A percentile compares a stretch with the other conserved stretches of the same genome.
Evolutionary conservation across 192 early-diverging fungal genomes (phyloP).

Genomic region (Gigaspora rosea): DNA sequence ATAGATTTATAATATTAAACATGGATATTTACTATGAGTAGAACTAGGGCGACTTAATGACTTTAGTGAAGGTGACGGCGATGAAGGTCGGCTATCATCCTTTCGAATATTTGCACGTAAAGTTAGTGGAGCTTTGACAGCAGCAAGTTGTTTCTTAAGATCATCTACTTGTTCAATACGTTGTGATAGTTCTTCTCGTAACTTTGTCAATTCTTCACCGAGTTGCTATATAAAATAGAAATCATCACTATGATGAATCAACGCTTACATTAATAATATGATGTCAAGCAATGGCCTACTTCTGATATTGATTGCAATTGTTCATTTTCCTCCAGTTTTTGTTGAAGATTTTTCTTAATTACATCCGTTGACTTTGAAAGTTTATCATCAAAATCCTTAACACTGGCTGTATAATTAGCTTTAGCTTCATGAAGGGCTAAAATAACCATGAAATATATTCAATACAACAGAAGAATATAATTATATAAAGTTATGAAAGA

Average conservation of each 20-base stretch:
- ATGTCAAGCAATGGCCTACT: background rate
- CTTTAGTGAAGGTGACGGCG: background rate
- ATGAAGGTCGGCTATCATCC: constrained; percentile 12
- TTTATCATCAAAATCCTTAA: constrained; percentile 38
- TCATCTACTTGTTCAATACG: constrained; percentile 4
- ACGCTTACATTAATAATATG: background rate
- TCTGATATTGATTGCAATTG: constrained; percentile 46
- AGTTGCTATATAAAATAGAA: background rate
- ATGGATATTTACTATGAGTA: constrained; percentile 3
- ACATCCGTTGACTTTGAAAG: constrained; percentile 41
- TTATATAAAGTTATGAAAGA: background rate
- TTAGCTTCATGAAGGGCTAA: constrained; percentile 37
- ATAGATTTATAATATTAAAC: background rate
- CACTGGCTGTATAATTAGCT: constrained; percentile 1
- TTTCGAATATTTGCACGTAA: background rate
- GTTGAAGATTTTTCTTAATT: constrained; percentile 38
- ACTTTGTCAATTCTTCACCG: constrained; percentile 11
- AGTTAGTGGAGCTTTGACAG: background rate
- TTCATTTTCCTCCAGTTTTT: constrained; percentile 53
- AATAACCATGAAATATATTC: background rate
- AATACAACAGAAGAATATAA: background rate
- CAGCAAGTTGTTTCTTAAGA: constrained; percentile 15
- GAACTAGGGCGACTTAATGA: background rate
- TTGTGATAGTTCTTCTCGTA: constrained; percentile 8
- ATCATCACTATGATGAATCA: background rate